phyloP scores from a whole-genome alignment of 768 basidiomycete species.

The Filobasidium wieringae region DNA sequence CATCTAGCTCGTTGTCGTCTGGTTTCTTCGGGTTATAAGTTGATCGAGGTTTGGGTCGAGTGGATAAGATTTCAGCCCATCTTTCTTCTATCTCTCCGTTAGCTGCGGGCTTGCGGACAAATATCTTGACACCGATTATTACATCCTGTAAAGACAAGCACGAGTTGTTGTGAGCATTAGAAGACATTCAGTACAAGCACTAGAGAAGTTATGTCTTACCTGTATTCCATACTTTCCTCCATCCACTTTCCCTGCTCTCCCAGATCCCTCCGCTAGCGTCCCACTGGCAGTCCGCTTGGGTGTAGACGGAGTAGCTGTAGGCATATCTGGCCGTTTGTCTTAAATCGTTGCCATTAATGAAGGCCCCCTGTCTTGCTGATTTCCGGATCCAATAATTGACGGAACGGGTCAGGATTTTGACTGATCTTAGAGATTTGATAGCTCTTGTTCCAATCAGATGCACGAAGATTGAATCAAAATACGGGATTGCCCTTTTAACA shows the following conservation, averaged over 20 bases:
- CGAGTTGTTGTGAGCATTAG: not conserved
- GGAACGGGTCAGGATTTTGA: too few relatives aligned
- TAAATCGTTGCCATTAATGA: too few relatives aligned
- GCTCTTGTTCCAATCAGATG: too few relatives aligned
- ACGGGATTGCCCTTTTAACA: too few relatives aligned
- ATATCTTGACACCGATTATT: constrained; percentile 89
- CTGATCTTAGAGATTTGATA: too few relatives aligned
- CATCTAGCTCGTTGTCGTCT: constrained; percentile 52
- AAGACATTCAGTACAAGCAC: not conserved
- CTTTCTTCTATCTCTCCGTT: constrained; percentile 74
- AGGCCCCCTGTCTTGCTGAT: too few relatives aligned
- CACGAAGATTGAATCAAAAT: too few relatives aligned
- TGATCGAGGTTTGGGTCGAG: constrained; percentile 64
- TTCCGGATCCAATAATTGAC: too few relatives aligned
- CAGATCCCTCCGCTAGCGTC: not conserved
- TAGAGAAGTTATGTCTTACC: not conserved
- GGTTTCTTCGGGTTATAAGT: constrained; percentile 30
- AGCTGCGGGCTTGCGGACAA: constrained; percentile 65
- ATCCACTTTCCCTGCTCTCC: not conserved
- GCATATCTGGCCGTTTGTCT: too few relatives aligned
- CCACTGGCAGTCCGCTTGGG: not conserved
- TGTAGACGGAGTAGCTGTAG: not conserved
- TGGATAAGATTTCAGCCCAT: constrained; percentile 88
- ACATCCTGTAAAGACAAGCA: constrained; percentile 50
- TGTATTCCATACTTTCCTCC: not conserved